Evolutionary conservation across 2,329 filamentous ascomycete genomes (phyloP).

Genomic region (Orbilia javanica): DNA sequence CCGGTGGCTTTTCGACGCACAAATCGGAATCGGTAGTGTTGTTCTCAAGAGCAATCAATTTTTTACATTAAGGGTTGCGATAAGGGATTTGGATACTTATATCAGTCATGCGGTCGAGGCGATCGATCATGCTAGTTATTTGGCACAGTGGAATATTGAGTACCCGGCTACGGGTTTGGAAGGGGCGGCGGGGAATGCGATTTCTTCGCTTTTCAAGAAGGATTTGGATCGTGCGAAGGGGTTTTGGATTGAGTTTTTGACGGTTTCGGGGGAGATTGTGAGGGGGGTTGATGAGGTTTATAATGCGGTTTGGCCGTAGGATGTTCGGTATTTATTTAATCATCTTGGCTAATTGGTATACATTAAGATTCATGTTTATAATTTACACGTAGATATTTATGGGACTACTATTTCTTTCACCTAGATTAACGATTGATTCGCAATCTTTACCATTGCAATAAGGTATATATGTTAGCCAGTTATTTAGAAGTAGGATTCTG

Average conservation of each 20-base stretch:
- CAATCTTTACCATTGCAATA: too few relatives aligned
- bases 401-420: too few relatives aligned
- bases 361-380: too few relatives aligned
- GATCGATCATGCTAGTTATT: slow-evolving; percentile 1
- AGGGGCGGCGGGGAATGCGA: neutral
- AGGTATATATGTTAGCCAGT: too few relatives aligned
- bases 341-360: too few relatives aligned
- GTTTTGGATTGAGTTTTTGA: slow-evolving; percentile 23
- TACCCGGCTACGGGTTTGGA: neutral
- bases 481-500: too few relatives aligned
- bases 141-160: slow-evolving; percentile 24
- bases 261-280: neutral
- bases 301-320: neutral
- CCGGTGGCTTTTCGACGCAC: slow-evolving; percentile 23
- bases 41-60: slow-evolving; percentile 4
- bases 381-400: too few relatives aligned
- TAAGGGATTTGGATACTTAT: slow-evolving; percentile 3
- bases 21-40: neutral
- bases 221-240: slow-evolving; percentile 26
- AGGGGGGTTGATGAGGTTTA: neutral
- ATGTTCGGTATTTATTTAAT: too few relatives aligned
- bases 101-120: slow-evolving; percentile 5
- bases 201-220: slow-evolving; percentile 18
- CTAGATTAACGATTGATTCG: too few relatives aligned
- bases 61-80: slow-evolving; percentile 3